These are phyloP conservation scores for Lophium mytilinum DNA, from an alignment of 495 filamentous ascomycete species.

Conservation along the genomic window DNA sequence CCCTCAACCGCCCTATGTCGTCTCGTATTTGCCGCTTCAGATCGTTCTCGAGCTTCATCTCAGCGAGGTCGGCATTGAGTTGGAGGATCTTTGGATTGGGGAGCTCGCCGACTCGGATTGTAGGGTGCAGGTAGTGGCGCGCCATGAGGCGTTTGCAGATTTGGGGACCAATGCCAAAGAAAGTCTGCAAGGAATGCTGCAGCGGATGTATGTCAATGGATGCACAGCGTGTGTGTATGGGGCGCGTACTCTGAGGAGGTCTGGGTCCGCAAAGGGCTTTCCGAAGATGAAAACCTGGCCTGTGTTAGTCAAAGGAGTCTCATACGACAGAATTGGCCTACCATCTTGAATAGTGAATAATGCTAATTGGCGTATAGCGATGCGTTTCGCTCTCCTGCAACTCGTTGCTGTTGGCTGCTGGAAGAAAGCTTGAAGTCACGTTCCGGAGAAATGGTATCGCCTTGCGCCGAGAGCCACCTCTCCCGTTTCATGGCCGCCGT, in stretches of 20 bases:
- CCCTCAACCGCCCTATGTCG: constrained; percentile 77
- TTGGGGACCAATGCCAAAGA: constrained; percentile 81
- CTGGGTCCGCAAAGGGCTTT: constrained; percentile 73
- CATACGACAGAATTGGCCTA: constrained; percentile 16
- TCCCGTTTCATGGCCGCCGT: not conserved
- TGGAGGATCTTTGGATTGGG: constrained; percentile 63
- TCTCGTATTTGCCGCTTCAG: constrained; percentile 65
- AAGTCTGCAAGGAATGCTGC: constrained; percentile 74
- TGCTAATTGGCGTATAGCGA: not conserved
- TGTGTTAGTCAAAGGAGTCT: constrained; percentile 8
- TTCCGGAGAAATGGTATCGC: too few species aligned
- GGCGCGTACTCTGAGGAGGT: constrained; percentile 30
- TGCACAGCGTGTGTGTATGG: too few species aligned
- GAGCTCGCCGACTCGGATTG: constrained; percentile 64
- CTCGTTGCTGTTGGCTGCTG: too few species aligned
- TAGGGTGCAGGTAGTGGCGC: constrained; percentile 76
- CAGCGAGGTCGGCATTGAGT: constrained; percentile 74
- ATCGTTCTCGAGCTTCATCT: constrained; percentile 93
- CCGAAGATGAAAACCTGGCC: constrained; percentile 74
- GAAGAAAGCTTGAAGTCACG: too few species aligned
- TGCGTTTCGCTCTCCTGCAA: too few species aligned
- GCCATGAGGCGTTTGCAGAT: constrained; percentile 68
- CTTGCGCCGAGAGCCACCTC: not conserved
- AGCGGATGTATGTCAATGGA: not conserved
- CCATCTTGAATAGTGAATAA: constrained; percentile 25